A percentile compares a stretch with the other conserved stretches of the same genome.
These are phyloP conservation scores for Psilocybe tampanensis DNA, from an alignment of 768 basidiomycete genomes.

Conservation along the genomic window DNA sequence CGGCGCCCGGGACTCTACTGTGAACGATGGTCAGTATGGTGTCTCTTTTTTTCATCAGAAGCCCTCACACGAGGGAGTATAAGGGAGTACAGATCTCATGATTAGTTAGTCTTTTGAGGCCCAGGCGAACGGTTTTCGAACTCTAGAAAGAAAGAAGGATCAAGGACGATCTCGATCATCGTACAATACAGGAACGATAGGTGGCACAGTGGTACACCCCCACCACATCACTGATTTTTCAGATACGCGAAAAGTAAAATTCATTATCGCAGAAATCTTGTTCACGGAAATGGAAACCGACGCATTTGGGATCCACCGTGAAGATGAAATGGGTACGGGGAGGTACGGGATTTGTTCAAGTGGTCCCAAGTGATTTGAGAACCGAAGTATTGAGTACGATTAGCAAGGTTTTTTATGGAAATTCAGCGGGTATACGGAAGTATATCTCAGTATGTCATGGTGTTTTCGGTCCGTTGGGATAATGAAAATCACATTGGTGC, in stretches of 20 bases:
- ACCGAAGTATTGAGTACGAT: too few relatives aligned
- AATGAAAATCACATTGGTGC: neutral
- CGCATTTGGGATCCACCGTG: too few relatives aligned
- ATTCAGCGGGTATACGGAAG: neutral
- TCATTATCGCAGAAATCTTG: too few relatives aligned
- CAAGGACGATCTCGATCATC: neutral
- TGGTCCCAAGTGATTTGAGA: neutral
- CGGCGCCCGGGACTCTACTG: constrained; percentile 1
- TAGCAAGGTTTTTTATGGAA: neutral
- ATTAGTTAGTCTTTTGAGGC: neutral
- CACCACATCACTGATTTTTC: too few relatives aligned
- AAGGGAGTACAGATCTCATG: neutral
- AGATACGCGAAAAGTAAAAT: too few relatives aligned
- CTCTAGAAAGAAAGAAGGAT: neutral
- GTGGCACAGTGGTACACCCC: too few relatives aligned
- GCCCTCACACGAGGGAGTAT: neutral
- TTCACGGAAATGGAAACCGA: too few relatives aligned
- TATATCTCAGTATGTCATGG: neutral
- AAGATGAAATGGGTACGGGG: too few relatives aligned
- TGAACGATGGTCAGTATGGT: neutral
- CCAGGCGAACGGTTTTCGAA: neutral
- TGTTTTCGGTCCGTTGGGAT: neutral
- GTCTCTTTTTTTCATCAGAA: neutral
- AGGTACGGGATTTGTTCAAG: too few relatives aligned
- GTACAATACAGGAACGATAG: too few relatives aligned